Conservation (phyloP, 2,329 filamentous ascomycete genomes). For the Sporothrix curviconia region DNA sequence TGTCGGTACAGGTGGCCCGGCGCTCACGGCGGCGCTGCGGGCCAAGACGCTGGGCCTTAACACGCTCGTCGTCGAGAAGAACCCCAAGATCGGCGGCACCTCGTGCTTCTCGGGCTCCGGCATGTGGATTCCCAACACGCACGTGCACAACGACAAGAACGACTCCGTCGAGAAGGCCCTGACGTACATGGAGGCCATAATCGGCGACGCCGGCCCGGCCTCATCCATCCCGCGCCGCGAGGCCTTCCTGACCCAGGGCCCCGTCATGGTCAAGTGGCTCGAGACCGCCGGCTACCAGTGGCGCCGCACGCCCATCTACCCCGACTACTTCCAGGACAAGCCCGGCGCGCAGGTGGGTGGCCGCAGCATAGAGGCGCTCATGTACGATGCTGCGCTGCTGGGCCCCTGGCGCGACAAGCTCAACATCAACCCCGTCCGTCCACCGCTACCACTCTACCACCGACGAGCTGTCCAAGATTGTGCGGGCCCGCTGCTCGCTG, state of each 20-base stretch:
- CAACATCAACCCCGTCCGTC: conserved; percentile 12
- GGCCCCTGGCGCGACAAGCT: conserved; percentile 23
- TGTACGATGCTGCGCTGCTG: conserved; percentile 25
- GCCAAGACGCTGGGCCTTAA: conserved; percentile 21
- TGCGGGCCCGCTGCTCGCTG: conserved; percentile 11
- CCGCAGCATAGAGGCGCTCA: conserved; percentile 24
- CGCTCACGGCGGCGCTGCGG: conserved; percentile 27
- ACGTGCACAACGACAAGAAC: conserved; percentile 18
- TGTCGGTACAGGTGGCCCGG: conserved; percentile 29
- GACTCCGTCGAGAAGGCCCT: conserved; percentile 25
- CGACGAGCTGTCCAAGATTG: conserved; percentile 15
- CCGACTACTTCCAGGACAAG: conserved; percentile 28
- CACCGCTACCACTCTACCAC: conserved; percentile 18
- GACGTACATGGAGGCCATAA: conserved; percentile 25
- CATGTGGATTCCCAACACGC: conserved; percentile 31
- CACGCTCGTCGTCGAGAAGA: conserved; percentile 30
- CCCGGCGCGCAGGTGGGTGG: conserved; percentile 22
- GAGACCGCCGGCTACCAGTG: conserved; percentile 25
- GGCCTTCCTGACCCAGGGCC: conserved; percentile 28
- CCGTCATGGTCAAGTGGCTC: conserved; percentile 28
- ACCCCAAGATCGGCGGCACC: conserved; percentile 28
- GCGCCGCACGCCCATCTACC: conserved; percentile 22
- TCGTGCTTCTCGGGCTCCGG: conserved; percentile 30
- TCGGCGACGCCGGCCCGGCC: conserved; percentile 26
- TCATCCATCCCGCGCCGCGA: conserved; percentile 24